phyloP scores from a whole-genome alignment of 2,329 filamentous ascomycete species.

The Fusarium praegraminearum region DNA sequence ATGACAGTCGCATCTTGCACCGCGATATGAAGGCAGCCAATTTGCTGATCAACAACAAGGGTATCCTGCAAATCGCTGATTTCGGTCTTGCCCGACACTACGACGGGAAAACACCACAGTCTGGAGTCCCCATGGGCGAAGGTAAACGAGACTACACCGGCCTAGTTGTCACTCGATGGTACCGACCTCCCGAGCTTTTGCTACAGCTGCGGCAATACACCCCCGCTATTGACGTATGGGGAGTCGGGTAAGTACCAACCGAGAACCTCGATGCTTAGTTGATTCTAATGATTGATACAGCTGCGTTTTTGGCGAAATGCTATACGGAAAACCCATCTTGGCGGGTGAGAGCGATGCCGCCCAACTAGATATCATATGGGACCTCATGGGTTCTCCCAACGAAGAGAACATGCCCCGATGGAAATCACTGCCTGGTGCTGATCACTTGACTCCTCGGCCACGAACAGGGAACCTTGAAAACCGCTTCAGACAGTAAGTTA shows the following conservation, averaged over 20 bases:
- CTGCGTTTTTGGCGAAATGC: constrained; percentile 99
- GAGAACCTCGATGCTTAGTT: not conserved
- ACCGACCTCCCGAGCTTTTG: constrained; percentile 91
- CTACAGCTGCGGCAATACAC: constrained; percentile 91
- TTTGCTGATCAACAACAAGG: constrained; percentile 92
- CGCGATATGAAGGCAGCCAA: constrained; percentile 99
- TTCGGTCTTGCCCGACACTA: constrained; percentile 96
- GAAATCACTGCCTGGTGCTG: constrained; percentile 83
- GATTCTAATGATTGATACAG: constrained; percentile 58
- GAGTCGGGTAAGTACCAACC: constrained; percentile 78
- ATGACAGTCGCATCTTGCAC: constrained; percentile 90
- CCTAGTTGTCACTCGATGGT: constrained; percentile 97
- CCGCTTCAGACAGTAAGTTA: constrained; percentile 77
- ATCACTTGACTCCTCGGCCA: constrained; percentile 74
- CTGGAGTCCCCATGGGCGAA: constrained; percentile 84
- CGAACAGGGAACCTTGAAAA: constrained; percentile 74
- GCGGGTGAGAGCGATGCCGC: constrained; percentile 89
- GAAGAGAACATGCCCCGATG: constrained; percentile 95
- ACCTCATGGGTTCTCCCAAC: constrained; percentile 88
- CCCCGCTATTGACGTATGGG: constrained; percentile 98
- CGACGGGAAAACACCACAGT: constrained; percentile 81
- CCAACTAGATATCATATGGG: constrained; percentile 94
- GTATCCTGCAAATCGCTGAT: constrained; percentile 95
- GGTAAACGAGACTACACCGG: constrained; percentile 93
- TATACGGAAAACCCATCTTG: constrained; percentile 91